phyloP scores from a whole-genome alignment of 495 filamentous ascomycete species.

The Achaetomiella virescens region DNA sequence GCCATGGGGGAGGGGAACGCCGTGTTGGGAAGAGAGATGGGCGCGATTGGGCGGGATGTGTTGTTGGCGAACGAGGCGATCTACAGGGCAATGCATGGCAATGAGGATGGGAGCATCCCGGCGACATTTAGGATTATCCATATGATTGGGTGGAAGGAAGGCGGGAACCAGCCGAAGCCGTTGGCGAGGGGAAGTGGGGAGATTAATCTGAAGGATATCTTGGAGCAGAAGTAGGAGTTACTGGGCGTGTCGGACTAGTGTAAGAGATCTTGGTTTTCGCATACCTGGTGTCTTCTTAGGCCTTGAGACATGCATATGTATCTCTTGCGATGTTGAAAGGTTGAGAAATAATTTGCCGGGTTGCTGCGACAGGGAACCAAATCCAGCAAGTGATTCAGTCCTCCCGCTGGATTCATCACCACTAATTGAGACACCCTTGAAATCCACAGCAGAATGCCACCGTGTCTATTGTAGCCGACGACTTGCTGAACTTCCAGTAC shows the following conservation, averaged over 20 bases:
- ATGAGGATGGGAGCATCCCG: conserved; percentile 61
- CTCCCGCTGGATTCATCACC: too few species aligned
- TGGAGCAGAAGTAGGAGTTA: conserved; percentile 43
- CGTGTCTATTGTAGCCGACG: conserved; percentile 4
- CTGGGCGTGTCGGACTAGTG: background rate
- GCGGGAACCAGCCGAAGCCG: conserved; percentile 68
- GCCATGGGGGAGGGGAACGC: conserved; percentile 92
- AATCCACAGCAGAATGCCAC: conserved; percentile 1
- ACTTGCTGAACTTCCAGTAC: background rate
- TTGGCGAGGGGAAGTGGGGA: conserved; percentile 76
- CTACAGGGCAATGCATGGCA: conserved; percentile 76
- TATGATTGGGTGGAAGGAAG: conserved; percentile 98
- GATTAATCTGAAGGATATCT: conserved; percentile 72
- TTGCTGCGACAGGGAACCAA: too few species aligned
- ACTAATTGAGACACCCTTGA: too few species aligned
- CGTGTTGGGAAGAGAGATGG: conserved; percentile 70
- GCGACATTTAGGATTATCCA: conserved; percentile 91
- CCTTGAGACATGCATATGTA: too few species aligned
- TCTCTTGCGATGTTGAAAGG: too few species aligned
- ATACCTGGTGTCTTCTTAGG: background rate
- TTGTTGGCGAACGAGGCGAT: conserved; percentile 83
- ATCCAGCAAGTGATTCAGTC: too few species aligned
- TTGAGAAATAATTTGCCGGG: too few species aligned
- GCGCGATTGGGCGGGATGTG: conserved; percentile 71
- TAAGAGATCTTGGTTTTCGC: background rate